Base-by-base conservation (phyloP, 176 grass and related monocot genomes). In the Dactylis glomerata region DNA sequence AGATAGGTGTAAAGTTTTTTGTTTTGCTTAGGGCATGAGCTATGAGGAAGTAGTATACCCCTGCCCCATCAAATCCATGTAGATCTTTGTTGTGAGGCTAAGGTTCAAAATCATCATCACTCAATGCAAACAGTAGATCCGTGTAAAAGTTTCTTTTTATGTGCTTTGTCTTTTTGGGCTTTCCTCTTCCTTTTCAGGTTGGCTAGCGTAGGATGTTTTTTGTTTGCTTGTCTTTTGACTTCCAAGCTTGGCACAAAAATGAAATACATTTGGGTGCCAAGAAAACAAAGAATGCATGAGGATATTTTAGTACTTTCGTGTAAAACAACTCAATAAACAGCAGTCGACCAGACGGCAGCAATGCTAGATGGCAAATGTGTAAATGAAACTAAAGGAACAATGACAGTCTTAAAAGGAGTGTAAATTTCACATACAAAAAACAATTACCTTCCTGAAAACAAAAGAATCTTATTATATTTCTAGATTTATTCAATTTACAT, bases 401-500 rank as follows among this genome's bases (percentile, higher is more conserved):
- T n/a, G 56, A 46, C 44, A 57, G 22, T 24, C 54, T 20, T 6
- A 59, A 59, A 64, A 64, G 3, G 1, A 9, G 5, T 63, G 27
- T 31, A 31, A 64, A 64, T 3, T 33, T 19, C 2, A 6, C 61
- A 32, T 16, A 22, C 47, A 24, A 32, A 27, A 68, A 47, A 8
- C 15, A 72, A 54, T 13, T 62, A 61, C 41, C 45, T 82, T 54
- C 38, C 0, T 10, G 17, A 30, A 30, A 78, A 20, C 7, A 33
- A 26, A 73, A 59, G 62, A 17, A 65, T 61, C 17, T 32, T 41
- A 54, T 59, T 36, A 77, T 15, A 85, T 2, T 73, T 61, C 47
- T 74, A 66, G 13, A 81, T 83, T 90, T 83, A 79, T 81, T 90
- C 27, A 19, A 57, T 66, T 64, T 27, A 9, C 28, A 37, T 1